A percentile compares a stretch with the other conserved stretches of the same genome.
Conservation (phyloP, 148 eudicot species). For the Spergularia bocconei region DNA sequence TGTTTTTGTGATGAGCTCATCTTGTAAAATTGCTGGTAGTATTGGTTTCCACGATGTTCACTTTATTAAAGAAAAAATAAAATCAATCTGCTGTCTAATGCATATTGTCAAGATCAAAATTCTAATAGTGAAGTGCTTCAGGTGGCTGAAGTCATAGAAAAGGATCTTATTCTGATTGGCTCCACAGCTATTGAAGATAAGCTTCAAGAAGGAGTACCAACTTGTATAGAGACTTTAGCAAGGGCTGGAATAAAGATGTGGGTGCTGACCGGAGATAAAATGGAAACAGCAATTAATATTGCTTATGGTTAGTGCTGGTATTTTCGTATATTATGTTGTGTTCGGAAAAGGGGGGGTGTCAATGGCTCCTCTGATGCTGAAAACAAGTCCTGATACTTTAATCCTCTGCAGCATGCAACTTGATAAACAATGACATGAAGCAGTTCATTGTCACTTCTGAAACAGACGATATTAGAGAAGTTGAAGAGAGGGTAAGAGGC, state of each 20-base stretch:
- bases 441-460: conserved; percentile 92
- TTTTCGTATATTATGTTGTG: neutral
- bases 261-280: conserved; percentile 97
- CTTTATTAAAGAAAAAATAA: neutral
- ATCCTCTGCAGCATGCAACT: conserved; percentile 76
- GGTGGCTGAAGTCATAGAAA: conserved; percentile 95
- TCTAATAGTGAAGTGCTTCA: conserved; percentile 33
- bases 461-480: conserved; percentile 84
- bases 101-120: neutral
- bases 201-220: conserved; percentile 98
- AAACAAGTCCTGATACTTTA: conserved; percentile 12
- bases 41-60: neutral
- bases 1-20: neutral
- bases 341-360: neutral
- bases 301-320: conserved; percentile 66
- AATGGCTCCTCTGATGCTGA: neutral
- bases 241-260: conserved; percentile 97
- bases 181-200: conserved; percentile 97
- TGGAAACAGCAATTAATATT: conserved; percentile 98
- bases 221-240: conserved; percentile 89
- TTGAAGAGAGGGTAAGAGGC: conserved; percentile 72
- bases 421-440: conserved; percentile 86
- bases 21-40: neutral
- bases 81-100: neutral
- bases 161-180: conserved; percentile 82